phyloP scores from a whole-genome alignment of 805 yeast genomes.

The Yarrowia sp. region DNA sequence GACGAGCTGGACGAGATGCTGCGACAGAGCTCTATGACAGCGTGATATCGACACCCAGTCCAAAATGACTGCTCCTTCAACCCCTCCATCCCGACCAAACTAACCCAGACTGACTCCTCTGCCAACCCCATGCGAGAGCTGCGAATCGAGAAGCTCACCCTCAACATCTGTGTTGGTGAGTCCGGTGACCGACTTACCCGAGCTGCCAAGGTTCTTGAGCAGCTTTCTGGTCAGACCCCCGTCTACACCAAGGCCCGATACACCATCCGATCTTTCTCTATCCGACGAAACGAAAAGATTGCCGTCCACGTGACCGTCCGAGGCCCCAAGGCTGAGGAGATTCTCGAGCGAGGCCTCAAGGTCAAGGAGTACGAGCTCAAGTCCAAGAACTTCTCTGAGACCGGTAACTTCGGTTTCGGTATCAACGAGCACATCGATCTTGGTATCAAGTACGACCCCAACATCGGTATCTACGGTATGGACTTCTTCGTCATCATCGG shows the following conservation, averaged over 20 bases:
- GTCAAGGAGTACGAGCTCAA: slow-evolving; percentile 98
- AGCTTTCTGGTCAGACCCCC: slow-evolving; percentile 99
- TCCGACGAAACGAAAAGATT: slow-evolving; percentile 99
- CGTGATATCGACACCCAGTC: slow-evolving; percentile 7
- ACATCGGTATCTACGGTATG: slow-evolving; percentile 98
- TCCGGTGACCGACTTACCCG: slow-evolving; percentile 99
- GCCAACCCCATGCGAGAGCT: slow-evolving; percentile 95
- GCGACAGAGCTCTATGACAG: neutral
- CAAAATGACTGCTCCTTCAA: slow-evolving; percentile 49
- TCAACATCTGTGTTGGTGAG: slow-evolving; percentile 99
- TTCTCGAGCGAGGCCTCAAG: slow-evolving; percentile 98
- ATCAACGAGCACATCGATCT: slow-evolving; percentile 98
- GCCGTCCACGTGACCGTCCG: slow-evolving; percentile 99
- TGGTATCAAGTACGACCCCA: slow-evolving; percentile 99
- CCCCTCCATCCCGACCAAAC: slow-evolving; percentile 49
- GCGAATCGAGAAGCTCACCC: slow-evolving; percentile 98
- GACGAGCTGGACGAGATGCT: neutral
- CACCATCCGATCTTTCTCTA: slow-evolving; percentile 99
- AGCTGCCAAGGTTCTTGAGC: slow-evolving; percentile 99
- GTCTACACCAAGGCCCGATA: slow-evolving; percentile 99
- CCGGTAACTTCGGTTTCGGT: slow-evolving; percentile 99
- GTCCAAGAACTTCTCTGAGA: slow-evolving; percentile 91
- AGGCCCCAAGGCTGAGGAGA: slow-evolving; percentile 99
- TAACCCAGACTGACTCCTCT: slow-evolving; percentile 39
- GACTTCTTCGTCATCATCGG: slow-evolving; percentile 99